Evolutionary conservation across 352 stramenopile species (phyloP).

Genomic region (Globisporangium radiosum): DNA sequence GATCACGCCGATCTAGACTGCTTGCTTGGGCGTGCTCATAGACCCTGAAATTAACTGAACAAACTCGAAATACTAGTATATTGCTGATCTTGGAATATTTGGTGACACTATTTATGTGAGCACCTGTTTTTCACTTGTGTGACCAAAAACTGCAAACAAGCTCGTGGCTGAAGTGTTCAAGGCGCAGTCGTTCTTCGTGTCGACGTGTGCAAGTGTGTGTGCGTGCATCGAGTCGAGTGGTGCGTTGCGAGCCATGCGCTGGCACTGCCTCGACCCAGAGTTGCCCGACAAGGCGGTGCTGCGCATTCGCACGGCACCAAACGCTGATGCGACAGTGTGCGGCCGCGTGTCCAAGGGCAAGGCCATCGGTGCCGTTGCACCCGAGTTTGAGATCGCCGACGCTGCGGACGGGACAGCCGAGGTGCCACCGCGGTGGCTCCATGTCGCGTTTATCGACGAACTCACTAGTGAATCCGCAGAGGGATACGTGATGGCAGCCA

Average conservation of each 20-base stretch:
- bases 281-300: conserved; percentile 54
- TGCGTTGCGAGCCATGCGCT: conserved; percentile 39
- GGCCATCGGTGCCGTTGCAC: conserved; percentile 29
- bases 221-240: neutral
- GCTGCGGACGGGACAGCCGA: conserved; percentile 4
- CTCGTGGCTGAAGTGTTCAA: too few relatives aligned
- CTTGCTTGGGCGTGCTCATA: too few relatives aligned
- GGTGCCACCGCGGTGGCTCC: conserved; percentile 36
- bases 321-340: conserved; percentile 32
- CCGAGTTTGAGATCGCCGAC: conserved; percentile 25
- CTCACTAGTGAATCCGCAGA: conserved; percentile 19
- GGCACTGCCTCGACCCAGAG: conserved; percentile 54
- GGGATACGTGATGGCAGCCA: conserved; percentile 47
- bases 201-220: neutral
- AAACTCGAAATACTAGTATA: too few relatives aligned
- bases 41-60: too few relatives aligned
- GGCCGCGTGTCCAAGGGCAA: conserved; percentile 44
- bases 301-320: conserved; percentile 48
- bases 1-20: too few relatives aligned
- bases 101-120: too few relatives aligned
- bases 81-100: too few relatives aligned
- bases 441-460: conserved; percentile 35
- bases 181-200: neutral
- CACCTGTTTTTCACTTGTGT: too few relatives aligned
- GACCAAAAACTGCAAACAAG: too few relatives aligned